Conservation (phyloP, 139 green algal genomes). For the Chlorella sp. region DNA sequence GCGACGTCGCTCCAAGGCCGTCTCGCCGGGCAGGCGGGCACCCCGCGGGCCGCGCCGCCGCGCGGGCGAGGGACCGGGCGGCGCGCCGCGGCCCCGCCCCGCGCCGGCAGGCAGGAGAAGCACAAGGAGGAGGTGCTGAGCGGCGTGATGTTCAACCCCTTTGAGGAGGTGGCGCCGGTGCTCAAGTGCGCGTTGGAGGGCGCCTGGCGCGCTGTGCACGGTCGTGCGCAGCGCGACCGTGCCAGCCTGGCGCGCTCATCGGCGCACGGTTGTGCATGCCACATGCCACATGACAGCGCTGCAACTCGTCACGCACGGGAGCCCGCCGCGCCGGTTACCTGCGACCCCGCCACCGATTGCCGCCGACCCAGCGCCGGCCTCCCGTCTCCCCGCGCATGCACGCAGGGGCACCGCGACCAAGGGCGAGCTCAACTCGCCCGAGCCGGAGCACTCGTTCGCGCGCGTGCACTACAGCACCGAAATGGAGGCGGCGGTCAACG, state of each 20-base stretch:
- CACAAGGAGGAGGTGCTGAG: slow-evolving; percentile 26
- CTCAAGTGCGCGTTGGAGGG: neutral
- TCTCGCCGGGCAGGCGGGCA: no score
- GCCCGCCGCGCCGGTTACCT: neutral
- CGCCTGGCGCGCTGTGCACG: neutral
- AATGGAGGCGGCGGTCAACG: slow-evolving; percentile 89
- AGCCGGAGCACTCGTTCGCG: slow-evolving; percentile 63
- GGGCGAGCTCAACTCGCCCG: neutral
- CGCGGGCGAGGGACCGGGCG: no score
- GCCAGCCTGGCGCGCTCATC: neutral
- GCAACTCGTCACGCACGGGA: neutral
- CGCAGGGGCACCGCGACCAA: neutral
- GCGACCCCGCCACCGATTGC: slow-evolving; percentile 3
- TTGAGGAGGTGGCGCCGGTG: slow-evolving; percentile 48
- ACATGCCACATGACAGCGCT: neutral
- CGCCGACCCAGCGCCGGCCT: neutral
- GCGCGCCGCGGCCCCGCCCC: neutral
- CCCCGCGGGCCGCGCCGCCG: no score
- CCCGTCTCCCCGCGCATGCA: no score
- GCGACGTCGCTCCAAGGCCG: no score
- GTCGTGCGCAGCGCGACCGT: neutral
- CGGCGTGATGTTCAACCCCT: slow-evolving; percentile 77
- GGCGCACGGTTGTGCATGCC: neutral
- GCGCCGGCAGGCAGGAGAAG: slow-evolving; percentile 2
- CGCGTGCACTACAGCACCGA: slow-evolving; percentile 66